Evolutionary conservation across 805 yeast genomes (phyloP).

Genomic region (Starmerella powellii): DNA sequence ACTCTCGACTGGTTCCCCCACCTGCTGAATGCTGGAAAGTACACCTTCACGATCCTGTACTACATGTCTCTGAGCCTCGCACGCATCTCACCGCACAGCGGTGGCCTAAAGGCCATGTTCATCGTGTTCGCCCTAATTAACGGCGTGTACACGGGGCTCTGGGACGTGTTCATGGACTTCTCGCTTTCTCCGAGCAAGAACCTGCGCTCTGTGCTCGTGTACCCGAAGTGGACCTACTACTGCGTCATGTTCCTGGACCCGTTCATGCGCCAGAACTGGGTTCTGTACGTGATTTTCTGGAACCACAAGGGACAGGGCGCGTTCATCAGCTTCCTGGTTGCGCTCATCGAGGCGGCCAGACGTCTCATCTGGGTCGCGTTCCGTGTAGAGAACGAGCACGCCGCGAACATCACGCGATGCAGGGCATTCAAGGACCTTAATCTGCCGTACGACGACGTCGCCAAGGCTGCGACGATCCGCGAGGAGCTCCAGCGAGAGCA

Average conservation of each 20-base stretch:
- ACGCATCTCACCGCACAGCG: constrained; percentile 43
- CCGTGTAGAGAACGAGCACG: constrained; percentile 94
- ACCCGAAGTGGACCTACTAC: constrained; percentile 52
- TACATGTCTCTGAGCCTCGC: constrained; percentile 65
- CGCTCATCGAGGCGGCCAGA: constrained; percentile 68
- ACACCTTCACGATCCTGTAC: constrained; percentile 52
- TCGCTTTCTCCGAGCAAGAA: constrained; percentile 51
- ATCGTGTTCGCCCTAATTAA: constrained; percentile 65
- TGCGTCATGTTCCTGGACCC: constrained; percentile 63
- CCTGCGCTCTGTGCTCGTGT: constrained; percentile 29
- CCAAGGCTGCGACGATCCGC: neutral
- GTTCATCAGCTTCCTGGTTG: constrained; percentile 68
- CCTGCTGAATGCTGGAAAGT: constrained; percentile 75
- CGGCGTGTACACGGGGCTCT: constrained; percentile 52
- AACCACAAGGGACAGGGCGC: constrained; percentile 77
- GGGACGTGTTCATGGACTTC: constrained; percentile 98
- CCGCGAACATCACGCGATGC: constrained; percentile 72
- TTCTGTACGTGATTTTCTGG: constrained; percentile 72
- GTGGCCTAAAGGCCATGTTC: constrained; percentile 42
- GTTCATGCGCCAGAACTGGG: constrained; percentile 77
- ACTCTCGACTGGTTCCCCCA: constrained; percentile 96
- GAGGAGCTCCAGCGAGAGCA: neutral
- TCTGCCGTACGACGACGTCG: constrained; percentile 48
- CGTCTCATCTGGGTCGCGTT: constrained; percentile 82
- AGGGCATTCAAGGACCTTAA: constrained; percentile 82